A percentile compares a stretch with the other conserved stretches of the same genome.
phyloP scores from a whole-genome alignment of 208 protist species.

The Wallacemonas rigidus region DNA sequence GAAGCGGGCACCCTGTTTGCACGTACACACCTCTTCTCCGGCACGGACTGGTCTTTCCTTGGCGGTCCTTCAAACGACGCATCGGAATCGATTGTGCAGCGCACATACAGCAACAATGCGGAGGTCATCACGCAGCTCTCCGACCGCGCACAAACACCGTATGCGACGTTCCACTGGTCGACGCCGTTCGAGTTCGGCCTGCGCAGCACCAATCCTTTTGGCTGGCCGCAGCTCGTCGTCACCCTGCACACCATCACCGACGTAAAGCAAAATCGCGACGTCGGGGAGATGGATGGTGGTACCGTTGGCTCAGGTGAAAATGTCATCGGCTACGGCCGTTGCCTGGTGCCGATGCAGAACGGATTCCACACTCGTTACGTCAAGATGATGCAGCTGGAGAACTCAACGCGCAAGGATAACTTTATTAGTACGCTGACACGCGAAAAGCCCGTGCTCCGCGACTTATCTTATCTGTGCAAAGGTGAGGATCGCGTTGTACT shows the following conservation, averaged over 20 bases:
- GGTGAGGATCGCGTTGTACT: conserved; percentile 83
- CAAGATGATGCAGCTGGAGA: conserved; percentile 75
- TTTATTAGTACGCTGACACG: conserved; percentile 58
- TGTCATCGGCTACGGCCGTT: conserved; percentile 77
- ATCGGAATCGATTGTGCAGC: conserved; percentile 39
- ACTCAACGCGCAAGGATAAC: conserved; percentile 63
- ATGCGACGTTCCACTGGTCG: conserved; percentile 70
- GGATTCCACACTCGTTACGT: conserved; percentile 61
- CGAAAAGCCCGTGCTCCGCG: conserved; percentile 68
- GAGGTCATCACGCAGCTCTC: conserved; percentile 87
- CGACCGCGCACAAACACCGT: conserved; percentile 49
- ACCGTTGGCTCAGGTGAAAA: conserved; percentile 51
- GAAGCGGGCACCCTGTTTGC: conserved; percentile 65
- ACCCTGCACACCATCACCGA: conserved; percentile 72
- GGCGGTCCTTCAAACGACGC: conserved; percentile 13
- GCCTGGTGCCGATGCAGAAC: conserved; percentile 75
- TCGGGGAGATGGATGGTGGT: conserved; percentile 36
- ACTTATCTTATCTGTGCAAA: conserved; percentile 77
- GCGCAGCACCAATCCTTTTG: conserved; percentile 77
- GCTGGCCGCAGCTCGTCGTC: conserved; percentile 85
- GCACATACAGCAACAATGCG: conserved; percentile 66
- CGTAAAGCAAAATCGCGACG: conserved; percentile 26
- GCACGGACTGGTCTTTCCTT: conserved; percentile 75
- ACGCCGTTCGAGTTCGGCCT: conserved; percentile 84
- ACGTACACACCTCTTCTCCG: conserved; percentile 85